phyloP scores from a whole-genome alignment of 1,284 basidiomycete species.

The Cutaneotrichosporon sp. region DNA sequence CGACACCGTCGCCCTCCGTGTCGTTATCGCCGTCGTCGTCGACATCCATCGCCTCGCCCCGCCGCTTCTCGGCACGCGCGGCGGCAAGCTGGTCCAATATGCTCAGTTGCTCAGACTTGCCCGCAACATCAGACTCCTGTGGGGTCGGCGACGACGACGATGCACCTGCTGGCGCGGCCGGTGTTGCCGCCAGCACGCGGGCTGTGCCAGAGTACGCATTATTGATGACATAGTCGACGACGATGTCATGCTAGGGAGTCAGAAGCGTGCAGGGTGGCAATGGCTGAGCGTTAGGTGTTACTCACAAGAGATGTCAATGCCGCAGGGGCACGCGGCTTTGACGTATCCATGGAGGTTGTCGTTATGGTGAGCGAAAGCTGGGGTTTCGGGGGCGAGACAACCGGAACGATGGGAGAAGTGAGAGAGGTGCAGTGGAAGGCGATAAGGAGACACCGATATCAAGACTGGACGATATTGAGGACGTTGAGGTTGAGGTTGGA shows the following conservation, averaged over 20 bases:
- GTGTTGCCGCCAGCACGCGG: conserved; percentile 16
- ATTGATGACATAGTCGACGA: conserved; percentile 41
- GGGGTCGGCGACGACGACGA: background rate
- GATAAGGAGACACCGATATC: too few relatives aligned
- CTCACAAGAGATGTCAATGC: conserved; percentile 6
- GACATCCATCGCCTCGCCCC: conserved; percentile 6
- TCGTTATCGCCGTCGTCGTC: conserved; percentile 13
- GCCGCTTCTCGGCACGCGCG: background rate
- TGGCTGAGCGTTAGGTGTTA: too few relatives aligned
- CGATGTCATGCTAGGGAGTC: conserved; percentile 38
- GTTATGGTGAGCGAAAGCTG: too few relatives aligned
- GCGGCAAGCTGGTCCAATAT: background rate
- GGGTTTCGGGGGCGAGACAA: too few relatives aligned
- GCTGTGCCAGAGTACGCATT: conserved; percentile 38
- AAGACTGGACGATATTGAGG: too few relatives aligned
- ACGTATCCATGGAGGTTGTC: background rate
- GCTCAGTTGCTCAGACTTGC: background rate
- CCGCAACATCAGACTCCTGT: background rate
- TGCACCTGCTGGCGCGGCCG: background rate
- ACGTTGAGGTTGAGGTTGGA: too few relatives aligned
- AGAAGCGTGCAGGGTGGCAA: background rate
- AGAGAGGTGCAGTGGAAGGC: too few relatives aligned
- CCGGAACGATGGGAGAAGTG: too few relatives aligned
- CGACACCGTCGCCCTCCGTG: conserved; percentile 6
- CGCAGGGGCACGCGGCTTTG: background rate